A percentile compares a stretch with the other conserved stretches of the same genome.
phyloP scores from a whole-genome alignment of 1,139 yeast species.

The Blastobotrys niveus region DNA sequence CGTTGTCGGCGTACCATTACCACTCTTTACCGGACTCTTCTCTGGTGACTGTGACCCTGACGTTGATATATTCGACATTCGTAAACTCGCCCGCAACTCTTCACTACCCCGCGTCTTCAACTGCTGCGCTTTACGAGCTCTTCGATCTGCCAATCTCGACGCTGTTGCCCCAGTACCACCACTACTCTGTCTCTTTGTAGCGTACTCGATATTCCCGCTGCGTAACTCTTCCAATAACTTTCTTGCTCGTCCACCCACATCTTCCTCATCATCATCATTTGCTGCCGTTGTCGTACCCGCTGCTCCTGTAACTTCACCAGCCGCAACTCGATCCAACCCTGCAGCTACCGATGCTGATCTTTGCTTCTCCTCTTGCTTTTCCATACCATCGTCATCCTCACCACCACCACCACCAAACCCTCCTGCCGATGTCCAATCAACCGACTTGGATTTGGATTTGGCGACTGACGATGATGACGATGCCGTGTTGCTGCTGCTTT shows the following conservation, averaged over 20 bases:
- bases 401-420: background rate
- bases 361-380: background rate
- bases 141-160: conserved; percentile 24
- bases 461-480: conserved; percentile 1
- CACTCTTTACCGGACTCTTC: background rate
- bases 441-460: background rate
- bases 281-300: background rate
- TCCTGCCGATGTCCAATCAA: too few species aligned
- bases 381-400: conserved; percentile 4
- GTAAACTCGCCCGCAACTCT: conserved; percentile 9
- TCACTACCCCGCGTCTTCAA: conserved; percentile 17
- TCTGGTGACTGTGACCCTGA: conserved; percentile 3
- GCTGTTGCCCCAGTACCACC: conserved; percentile 16
- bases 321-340: background rate
- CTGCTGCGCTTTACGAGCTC: conserved; percentile 28
- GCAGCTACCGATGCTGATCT: too few species aligned
- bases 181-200: conserved; percentile 15
- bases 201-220: conserved; percentile 31
- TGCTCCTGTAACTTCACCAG: background rate
- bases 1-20: too few species aligned
- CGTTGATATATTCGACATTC: too few species aligned
- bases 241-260: conserved; percentile 55
- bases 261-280: conserved; percentile 35
- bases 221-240: conserved; percentile 53
- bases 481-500: too few species aligned